phyloP scores from a whole-genome alignment of 371 early-diverging fungal genomes.

The Apophysomyces trapeziformis region DNA sequence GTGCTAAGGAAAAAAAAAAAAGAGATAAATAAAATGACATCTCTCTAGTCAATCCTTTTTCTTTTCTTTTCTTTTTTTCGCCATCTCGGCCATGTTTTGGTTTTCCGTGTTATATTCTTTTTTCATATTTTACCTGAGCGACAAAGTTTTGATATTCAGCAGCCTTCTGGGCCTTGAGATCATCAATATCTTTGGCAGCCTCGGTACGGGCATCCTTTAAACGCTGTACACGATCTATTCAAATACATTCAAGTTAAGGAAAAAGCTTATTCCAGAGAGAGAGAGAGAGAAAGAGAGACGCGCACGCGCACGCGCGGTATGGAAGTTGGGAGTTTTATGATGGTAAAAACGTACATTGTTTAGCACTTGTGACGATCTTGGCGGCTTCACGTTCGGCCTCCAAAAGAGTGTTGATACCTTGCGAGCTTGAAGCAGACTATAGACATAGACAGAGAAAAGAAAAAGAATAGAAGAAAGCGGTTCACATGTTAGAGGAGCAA shows the following conservation, averaged over 20 bases:
- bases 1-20: slow-evolving; percentile 55
- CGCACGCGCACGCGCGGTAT: no score
- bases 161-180: slow-evolving; percentile 84
- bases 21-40: slow-evolving; percentile 14
- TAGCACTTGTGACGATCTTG: slow-evolving; percentile 91
- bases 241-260: no score
- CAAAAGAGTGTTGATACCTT: slow-evolving; percentile 84
- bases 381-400: slow-evolving; percentile 86
- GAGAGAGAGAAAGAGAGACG: not conserved
- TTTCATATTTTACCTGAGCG: slow-evolving; percentile 62
- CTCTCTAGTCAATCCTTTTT: not conserved
- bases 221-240: slow-evolving; percentile 86
- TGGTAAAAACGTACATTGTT: slow-evolving; percentile 75
- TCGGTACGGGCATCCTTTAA: slow-evolving; percentile 94
- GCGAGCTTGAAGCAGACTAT: slow-evolving; percentile 74
- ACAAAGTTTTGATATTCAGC: slow-evolving; percentile 83
- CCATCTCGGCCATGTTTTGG: no score
- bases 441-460: no score
- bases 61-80: not conserved
- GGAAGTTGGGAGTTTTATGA: no score
- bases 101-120: no score
- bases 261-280: no score
- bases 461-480: no score
- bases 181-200: slow-evolving; percentile 91
- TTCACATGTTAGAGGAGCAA: no score